phyloP scores from a whole-genome alignment of 768 basidiomycete genomes.

The Boletus reticulatus region DNA sequence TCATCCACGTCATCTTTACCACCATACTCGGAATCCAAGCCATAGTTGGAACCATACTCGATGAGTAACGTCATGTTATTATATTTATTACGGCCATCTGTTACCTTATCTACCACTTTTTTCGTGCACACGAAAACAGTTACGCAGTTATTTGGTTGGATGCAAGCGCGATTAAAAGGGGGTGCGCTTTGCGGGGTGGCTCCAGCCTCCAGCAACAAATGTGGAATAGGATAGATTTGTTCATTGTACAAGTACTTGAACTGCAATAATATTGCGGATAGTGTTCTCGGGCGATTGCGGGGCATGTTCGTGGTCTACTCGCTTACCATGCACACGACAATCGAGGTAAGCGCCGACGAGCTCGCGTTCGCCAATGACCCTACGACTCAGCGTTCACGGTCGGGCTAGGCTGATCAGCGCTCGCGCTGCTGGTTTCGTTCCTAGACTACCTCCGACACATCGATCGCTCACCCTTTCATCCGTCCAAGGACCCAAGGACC shows the following conservation, averaged over 20 bases:
- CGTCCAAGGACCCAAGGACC: slow-evolving; percentile 55
- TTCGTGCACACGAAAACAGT: neutral
- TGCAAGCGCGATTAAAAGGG: neutral
- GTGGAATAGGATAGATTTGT: slow-evolving; percentile 20
- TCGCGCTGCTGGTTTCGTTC: slow-evolving; percentile 1
- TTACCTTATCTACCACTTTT: slow-evolving; percentile 19
- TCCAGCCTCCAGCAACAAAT: neutral
- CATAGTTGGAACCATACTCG: slow-evolving; percentile 5
- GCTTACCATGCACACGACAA: no score
- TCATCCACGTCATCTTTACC: slow-evolving; percentile 42
- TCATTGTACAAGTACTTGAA: slow-evolving; percentile 15
- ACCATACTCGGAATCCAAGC: slow-evolving; percentile 37
- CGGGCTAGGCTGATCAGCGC: neutral
- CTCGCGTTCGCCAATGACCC: slow-evolving; percentile 1
- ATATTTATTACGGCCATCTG: slow-evolving; percentile 24
- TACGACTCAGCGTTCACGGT: neutral
- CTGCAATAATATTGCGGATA: neutral
- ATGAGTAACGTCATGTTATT: slow-evolving; percentile 5
- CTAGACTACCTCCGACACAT: slow-evolving; percentile 8
- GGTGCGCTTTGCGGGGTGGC: neutral
- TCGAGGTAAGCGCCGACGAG: neutral
- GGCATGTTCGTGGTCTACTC: no score
- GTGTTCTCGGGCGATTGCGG: no score
- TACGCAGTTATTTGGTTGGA: neutral
- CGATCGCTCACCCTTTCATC: slow-evolving; percentile 45